These are phyloP conservation scores for Coemansia nantahalensis DNA, from an alignment of 192 early-diverging fungal genomes.

Conservation along the genomic window DNA sequence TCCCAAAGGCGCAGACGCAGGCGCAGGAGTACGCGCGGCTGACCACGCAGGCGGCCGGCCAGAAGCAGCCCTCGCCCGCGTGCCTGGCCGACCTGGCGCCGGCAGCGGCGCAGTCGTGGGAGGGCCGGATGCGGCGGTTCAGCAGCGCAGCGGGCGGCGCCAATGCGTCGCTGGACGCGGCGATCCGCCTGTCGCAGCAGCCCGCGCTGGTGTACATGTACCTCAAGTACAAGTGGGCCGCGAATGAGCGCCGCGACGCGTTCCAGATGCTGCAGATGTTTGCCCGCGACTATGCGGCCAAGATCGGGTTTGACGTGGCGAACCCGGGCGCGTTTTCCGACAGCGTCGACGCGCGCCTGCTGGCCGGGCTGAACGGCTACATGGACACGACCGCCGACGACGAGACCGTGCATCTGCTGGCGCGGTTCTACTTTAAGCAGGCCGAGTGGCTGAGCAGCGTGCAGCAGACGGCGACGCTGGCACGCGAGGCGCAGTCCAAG, in stretches of 20 bases:
- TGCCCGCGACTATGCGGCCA: constrained; percentile 59
- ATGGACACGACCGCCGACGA: constrained; percentile 10
- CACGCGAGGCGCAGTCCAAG: constrained; percentile 22
- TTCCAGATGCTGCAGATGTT: constrained; percentile 77
- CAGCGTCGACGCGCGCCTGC: constrained; percentile 16
- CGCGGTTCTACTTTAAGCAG: constrained; percentile 87
- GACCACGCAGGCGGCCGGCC: no score
- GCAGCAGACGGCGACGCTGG: constrained; percentile 21
- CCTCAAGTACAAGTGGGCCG: constrained; percentile 65
- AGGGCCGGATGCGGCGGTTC: constrained; percentile 11
- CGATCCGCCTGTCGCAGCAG: constrained; percentile 35
- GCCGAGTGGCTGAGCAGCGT: constrained; percentile 86
- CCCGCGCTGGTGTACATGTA: constrained; percentile 76
- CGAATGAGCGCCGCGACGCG: constrained; percentile 49
- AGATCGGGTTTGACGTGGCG: constrained; percentile 36
- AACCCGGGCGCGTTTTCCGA: constrained; percentile 30
- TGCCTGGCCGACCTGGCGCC: neutral
- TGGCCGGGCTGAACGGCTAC: constrained; percentile 1
- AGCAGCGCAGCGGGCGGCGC: constrained; percentile 1
- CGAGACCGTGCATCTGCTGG: constrained; percentile 52
- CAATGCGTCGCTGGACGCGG: constrained; percentile 17
- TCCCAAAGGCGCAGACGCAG: no score
- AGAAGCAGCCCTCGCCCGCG: constrained; percentile 4
- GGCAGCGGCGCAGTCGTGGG: constrained; percentile 5
- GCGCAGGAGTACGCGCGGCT: no score